Evolutionary conservation across 106 monocot genomes (phyloP).

Genomic region (Alisma plantagoaquatica): DNA sequence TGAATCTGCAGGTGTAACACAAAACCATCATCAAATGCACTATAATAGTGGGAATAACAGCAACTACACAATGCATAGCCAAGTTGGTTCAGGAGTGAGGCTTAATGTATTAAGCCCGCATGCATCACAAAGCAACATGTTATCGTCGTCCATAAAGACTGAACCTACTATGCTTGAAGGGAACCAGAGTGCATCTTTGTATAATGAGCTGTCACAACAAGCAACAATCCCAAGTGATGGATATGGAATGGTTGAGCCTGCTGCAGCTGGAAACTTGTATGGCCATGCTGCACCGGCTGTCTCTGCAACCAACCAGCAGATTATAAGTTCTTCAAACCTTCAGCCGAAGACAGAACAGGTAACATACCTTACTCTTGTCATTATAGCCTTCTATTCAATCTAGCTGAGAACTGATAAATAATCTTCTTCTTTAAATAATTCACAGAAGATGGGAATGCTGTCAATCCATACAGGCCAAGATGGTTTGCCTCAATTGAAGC

Average conservation of each 20-base stretch:
- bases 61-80: slow-evolving; percentile 43
- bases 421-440: slow-evolving; percentile 42
- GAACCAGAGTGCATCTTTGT: slow-evolving; percentile 26
- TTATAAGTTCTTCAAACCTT: slow-evolving; percentile 30
- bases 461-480: slow-evolving; percentile 31
- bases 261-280: slow-evolving; percentile 46
- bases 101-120: slow-evolving; percentile 64
- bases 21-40: slow-evolving; percentile 46
- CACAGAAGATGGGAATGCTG: slow-evolving; percentile 66
- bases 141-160: slow-evolving; percentile 30
- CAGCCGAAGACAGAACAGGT: slow-evolving; percentile 44
- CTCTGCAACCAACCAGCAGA: slow-evolving; percentile 37
- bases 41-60: slow-evolving; percentile 48
- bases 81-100: slow-evolving; percentile 32
- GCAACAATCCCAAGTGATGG: slow-evolving; percentile 49
- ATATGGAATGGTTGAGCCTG: slow-evolving; percentile 35
- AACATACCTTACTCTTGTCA: slow-evolving; percentile 24
- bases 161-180: slow-evolving; percentile 37
- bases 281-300: slow-evolving; percentile 26
- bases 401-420: slow-evolving; percentile 32
- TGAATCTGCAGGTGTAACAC: slow-evolving; percentile 41
- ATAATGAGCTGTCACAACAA: slow-evolving; percentile 50
- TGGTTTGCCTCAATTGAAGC: slow-evolving; percentile 33
- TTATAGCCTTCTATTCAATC: slow-evolving; percentile 30
- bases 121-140: slow-evolving; percentile 44